phyloP scores from a whole-genome alignment of 371 early-diverging fungal species.

The Apophysomyces sp. region DNA sequence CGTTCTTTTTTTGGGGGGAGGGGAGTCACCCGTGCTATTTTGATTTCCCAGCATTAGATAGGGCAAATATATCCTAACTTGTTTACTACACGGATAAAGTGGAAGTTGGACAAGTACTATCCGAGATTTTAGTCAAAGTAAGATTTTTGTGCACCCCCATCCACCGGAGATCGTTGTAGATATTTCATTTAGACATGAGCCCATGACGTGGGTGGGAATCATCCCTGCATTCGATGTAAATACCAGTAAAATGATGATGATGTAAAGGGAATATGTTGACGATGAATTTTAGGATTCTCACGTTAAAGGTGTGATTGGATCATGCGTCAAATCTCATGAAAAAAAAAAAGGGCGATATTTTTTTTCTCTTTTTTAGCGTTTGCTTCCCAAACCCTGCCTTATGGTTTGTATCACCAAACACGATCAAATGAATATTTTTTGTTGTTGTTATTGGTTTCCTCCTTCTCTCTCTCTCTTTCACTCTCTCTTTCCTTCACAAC shows the following conservation, averaged over 20 bases:
- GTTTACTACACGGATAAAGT: neutral
- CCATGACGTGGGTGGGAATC: neutral
- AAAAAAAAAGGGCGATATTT: slow-evolving; percentile 5
- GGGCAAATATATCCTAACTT: neutral
- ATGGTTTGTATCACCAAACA: neutral
- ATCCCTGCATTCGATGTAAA: neutral
- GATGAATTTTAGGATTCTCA: slow-evolving; percentile 14
- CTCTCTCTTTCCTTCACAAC: slow-evolving; percentile 1
- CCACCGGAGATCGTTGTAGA: neutral
- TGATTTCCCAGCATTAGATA: neutral
- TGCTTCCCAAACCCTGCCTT: neutral
- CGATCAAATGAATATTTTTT: slow-evolving; percentile 1
- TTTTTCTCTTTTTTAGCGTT: slow-evolving; percentile 5
- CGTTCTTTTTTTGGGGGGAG: too few species aligned
- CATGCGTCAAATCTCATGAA: slow-evolving; percentile 10
- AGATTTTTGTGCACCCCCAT: neutral
- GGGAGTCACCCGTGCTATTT: too few species aligned
- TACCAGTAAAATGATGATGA: neutral
- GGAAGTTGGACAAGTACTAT: neutral
- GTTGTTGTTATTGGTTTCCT: too few species aligned
- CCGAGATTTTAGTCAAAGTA: neutral
- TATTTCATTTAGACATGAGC: neutral
- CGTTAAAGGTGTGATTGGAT: slow-evolving; percentile 24
- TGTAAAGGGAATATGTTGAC: neutral
- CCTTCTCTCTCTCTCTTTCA: slow-evolving; percentile 9